Evolutionary conservation across 23 red algal genomes (phyloP), one percentile per base, ranked within the genome.

Genomic region (Gracilaria vermiculophylla): DNA sequence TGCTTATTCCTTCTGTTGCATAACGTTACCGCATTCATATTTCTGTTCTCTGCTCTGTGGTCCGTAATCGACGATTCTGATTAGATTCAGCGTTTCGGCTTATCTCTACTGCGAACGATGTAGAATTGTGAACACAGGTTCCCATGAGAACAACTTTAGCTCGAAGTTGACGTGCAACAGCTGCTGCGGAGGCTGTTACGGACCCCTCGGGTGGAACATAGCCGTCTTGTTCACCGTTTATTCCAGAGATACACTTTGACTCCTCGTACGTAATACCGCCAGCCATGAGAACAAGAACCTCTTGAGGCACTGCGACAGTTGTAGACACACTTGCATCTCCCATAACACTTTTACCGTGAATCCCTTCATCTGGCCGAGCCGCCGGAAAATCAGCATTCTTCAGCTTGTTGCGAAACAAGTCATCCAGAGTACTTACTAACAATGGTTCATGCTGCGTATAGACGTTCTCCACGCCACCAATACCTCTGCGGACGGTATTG

Each of bases 401-500:
- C 31, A 95, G 61, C 31, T 77, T 74, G 16, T 64, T 76, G 6
- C 93, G 65, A 34, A 95, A 80, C 16, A 91, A 45, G 41, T 94
- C 90, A 71, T 99, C 97, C 4, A 99, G 48, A 5, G 81, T 93
- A 21, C 51, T 80, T n/a, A 86, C 90, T 19, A 99, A 86, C 47
- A 99, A 76, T 37, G 97, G 97, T 78, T 96, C 97, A 58, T 99
- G 97, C 61, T 99, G 97, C 3, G 92, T 96, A 36, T 96, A 99
- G 31, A 95, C 83, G 58, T 99, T 99, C 42, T 95, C 94, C 14
- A 99, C 93, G 3, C 88, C 87, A 8, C 90, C 89, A 32, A 99
- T 78, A 17, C 97, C 97, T 48, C 97, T 69, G 6, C 91, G 83
- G 29, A 99, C 87, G 27, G 97, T 94, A 53, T 87, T 99, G 32